phyloP scores from a whole-genome alignment of 306 rosid species.

The Cucurbita maxima region DNA sequence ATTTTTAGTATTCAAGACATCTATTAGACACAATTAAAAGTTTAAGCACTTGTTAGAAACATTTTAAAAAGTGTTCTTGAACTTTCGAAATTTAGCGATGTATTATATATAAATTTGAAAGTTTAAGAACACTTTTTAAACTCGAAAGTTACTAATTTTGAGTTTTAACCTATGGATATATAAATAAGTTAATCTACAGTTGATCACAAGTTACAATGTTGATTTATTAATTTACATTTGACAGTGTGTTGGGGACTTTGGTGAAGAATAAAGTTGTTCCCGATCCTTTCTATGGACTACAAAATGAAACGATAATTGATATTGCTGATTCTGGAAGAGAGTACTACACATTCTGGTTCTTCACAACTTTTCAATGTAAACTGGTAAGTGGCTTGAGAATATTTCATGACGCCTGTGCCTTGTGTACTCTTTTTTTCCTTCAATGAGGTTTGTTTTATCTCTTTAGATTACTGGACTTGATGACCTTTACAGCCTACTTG shows the following conservation, averaged over 20 bases:
- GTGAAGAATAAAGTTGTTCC: conserved; percentile 70
- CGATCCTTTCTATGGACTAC: conserved; percentile 77
- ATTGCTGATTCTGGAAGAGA: conserved; percentile 94
- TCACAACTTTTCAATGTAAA: conserved; percentile 49
- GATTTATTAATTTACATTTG: conserved; percentile 20
- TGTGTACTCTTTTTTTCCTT: not conserved
- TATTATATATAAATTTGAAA: no score
- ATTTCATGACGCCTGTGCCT: not conserved
- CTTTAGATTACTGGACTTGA: not conserved
- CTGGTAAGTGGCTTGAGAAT: conserved; percentile 27
- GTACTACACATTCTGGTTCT: conserved; percentile 85
- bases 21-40: no score
- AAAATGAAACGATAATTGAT: conserved; percentile 52
- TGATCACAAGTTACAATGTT: not conserved
- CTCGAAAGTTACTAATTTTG: not conserved
- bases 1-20: no score
- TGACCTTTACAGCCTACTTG: not conserved
- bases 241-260: conserved; percentile 74
- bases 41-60: no score
- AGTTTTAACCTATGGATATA: not conserved
- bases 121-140: not conserved
- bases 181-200: not conserved
- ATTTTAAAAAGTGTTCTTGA: no score
- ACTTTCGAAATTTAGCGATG: not conserved
- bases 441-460: not conserved